A percentile compares a stretch with the other conserved stretches of the same genome.
Conservation (phyloP, 2,329 filamentous ascomycete genomes). For the Epichloe amarillans region DNA sequence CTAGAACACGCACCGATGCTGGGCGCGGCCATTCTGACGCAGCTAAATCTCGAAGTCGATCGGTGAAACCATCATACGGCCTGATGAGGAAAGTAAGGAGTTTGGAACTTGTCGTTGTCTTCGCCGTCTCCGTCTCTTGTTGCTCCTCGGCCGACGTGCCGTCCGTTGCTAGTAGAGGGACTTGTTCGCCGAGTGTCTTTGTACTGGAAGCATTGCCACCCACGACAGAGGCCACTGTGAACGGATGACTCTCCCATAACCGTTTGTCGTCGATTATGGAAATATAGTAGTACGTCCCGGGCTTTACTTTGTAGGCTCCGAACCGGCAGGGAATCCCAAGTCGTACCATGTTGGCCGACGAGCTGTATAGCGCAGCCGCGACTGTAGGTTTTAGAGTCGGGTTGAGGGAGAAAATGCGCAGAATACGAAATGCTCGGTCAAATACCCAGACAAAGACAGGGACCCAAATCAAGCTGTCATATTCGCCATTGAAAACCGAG, state of each 20-base stretch:
- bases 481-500: conserved; percentile 37
- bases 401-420: conserved; percentile 29
- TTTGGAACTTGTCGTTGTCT: not conserved
- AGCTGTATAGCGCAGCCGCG: conserved; percentile 22
- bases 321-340: conserved; percentile 23
- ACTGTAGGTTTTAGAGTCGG: conserved; percentile 22
- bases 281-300: conserved; percentile 33
- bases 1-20: conserved; percentile 20
- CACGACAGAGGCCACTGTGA: conserved; percentile 27
- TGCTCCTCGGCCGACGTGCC: conserved; percentile 3
- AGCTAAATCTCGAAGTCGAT: conserved; percentile 21
- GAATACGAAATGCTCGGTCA: conserved; percentile 32
- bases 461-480: conserved; percentile 35
- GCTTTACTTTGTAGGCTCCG: conserved; percentile 20
- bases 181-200: conserved; percentile 17
- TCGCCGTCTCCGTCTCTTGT: not conserved
- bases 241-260: conserved; percentile 38
- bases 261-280: conserved; percentile 25
- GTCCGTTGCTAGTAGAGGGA: conserved; percentile 17
- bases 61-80: conserved; percentile 32
- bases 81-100: conserved; percentile 30
- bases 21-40: conserved; percentile 12
- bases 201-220: conserved; percentile 5
- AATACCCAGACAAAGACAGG: conserved; percentile 34
- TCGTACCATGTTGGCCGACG: conserved; percentile 27